Evolutionary conservation across 305 asterid species (phyloP).

Genomic region (Ajuga reptans): DNA sequence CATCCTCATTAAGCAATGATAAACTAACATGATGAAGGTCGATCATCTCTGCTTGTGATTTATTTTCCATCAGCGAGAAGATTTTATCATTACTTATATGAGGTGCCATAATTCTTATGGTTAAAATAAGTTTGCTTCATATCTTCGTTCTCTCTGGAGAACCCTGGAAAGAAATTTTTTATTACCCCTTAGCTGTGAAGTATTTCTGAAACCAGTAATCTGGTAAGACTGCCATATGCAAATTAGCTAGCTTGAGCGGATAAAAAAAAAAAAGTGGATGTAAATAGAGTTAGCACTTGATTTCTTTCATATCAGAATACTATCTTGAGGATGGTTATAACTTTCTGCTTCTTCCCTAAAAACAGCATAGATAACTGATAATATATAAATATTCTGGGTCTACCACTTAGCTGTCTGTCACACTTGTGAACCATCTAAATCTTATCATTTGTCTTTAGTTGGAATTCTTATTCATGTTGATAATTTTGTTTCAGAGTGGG

Average conservation of each 20-base stretch:
- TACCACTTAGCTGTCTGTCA: neutral
- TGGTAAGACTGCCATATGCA: too few relatives aligned
- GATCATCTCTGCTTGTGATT: neutral
- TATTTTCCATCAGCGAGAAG: neutral
- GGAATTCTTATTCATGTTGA: slow-evolving; percentile 18
- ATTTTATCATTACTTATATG: neutral
- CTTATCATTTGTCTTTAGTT: slow-evolving; percentile 10
- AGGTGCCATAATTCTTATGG: too few relatives aligned
- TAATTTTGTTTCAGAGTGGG: slow-evolving; percentile 53
- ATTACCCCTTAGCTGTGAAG: too few relatives aligned
- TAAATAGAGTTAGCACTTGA: too few relatives aligned
- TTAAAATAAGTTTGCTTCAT: too few relatives aligned
- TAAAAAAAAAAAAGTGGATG: too few relatives aligned
- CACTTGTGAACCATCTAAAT: slow-evolving; percentile 4
- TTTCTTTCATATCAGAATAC: neutral
- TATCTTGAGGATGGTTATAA: neutral
- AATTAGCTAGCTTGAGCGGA: too few relatives aligned
- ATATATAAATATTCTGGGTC: neutral
- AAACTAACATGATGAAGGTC: neutral
- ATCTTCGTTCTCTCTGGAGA: too few relatives aligned
- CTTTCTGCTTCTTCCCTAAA: neutral
- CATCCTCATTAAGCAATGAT: neutral
- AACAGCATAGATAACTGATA: neutral
- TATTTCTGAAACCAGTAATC: too few relatives aligned
- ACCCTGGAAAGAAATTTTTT: too few relatives aligned